Evolutionary conservation across 768 basidiomycete genomes (phyloP).

Genomic region (Boletus sp.): DNA sequence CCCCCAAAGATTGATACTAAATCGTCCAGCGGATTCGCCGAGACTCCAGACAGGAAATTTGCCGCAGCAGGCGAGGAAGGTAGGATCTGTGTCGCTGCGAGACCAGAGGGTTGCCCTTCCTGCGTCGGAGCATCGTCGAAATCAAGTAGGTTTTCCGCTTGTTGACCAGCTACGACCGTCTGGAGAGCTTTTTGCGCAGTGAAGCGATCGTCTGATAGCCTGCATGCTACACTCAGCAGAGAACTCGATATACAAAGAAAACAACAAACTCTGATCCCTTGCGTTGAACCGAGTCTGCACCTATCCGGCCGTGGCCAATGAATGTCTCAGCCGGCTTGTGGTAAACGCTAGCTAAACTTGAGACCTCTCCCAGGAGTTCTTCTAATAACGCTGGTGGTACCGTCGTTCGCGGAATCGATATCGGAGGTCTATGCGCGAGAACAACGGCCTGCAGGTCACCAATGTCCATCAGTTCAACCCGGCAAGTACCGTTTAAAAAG

Average conservation of each 20-base stretch:
- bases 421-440: constrained; percentile 87
- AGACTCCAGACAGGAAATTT: constrained; percentile 72
- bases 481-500: neutral
- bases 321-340: constrained; percentile 98
- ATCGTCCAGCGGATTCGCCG: constrained; percentile 88
- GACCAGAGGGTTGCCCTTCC: constrained; percentile 63
- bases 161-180: constrained; percentile 87
- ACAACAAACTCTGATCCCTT: constrained; percentile 56
- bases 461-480: neutral
- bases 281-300: constrained; percentile 72
- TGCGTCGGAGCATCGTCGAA: constrained; percentile 71
- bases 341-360: constrained; percentile 88
- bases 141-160: constrained; percentile 92
- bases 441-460: constrained; percentile 64
- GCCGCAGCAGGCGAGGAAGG: constrained; percentile 70
- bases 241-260: neutral
- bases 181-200: constrained; percentile 83
- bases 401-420: constrained; percentile 87
- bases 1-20: constrained; percentile 88
- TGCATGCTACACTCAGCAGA: constrained; percentile 20
- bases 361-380: constrained; percentile 88
- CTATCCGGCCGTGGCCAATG: constrained; percentile 85
- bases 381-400: constrained; percentile 85
- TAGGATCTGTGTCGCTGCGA: constrained; percentile 74
- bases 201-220: constrained; percentile 64